Base-by-base conservation (phyloP, 1,284 basidiomycete species). In the Fomitopsis pinicola region DNA sequence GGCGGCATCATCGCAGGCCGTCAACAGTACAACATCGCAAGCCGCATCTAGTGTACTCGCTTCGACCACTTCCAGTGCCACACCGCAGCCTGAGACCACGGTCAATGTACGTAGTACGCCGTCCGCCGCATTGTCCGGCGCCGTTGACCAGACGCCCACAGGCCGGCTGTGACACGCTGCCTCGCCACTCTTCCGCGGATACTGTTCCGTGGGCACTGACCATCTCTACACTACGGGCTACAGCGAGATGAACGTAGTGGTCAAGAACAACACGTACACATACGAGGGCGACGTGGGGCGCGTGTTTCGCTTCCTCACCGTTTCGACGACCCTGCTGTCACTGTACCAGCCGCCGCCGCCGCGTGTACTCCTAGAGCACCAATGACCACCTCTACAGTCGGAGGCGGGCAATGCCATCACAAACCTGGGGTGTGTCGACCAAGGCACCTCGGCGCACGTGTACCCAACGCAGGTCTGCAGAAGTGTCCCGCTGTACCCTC, bases 221-320 rank as follows among this genome's bases (percentile, higher is more conserved):
- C 55, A 60, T 35, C 57, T 60, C 59, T 60, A 60, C 59, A 60
- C 54, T n/a, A 57, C 54, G 7, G 48, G 38, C 54, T 33, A 33
- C 33, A 38, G 10, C 42, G 59, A 60, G 38, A 45, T 55, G 53
- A 26, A 57, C 2, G 30, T 1, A 15, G 54, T 54, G 7, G 1
- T 50, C 28, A 42, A 5, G 1, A 28, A 28, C 28, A 10, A 5
- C 0, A 33, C 2, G 35, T 56, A 57, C 45, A 56, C 2, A 15
- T 45, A 26, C 35, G 59, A 57, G 45, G 44, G 54, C 22, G 54
- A 42, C 35, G 14, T 17, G 22, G n/a, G 53, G 59, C 35, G 19
- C 44, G 44, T 60, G 1, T 48, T 40, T 35, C 14, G 28, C 5
- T 17, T 3, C 10, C 40, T 22, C n/a, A 33, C 33, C 5, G 54